These are phyloP conservation scores for Lasiodiplodia citricola DNA, from an alignment of 2,329 filamentous ascomycete species.

Conservation along the genomic window DNA sequence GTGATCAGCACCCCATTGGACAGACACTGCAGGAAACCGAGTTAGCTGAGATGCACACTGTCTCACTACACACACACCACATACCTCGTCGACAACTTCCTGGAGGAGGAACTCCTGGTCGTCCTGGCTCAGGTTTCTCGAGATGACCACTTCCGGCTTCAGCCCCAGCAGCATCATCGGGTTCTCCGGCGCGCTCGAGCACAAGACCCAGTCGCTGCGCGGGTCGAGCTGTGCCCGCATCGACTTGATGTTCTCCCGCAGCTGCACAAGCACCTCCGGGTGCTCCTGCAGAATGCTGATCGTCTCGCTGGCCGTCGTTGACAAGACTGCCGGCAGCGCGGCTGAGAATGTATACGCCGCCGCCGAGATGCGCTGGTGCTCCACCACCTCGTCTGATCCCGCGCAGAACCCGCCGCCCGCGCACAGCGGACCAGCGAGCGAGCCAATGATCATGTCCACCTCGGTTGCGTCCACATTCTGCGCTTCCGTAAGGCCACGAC, in stretches of 20 bases:
- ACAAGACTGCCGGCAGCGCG: slow-evolving; percentile 88
- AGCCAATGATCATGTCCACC: slow-evolving; percentile 97
- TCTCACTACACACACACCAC: slow-evolving; percentile 36
- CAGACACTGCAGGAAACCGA: slow-evolving; percentile 63
- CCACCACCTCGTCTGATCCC: slow-evolving; percentile 86
- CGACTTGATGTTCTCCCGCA: slow-evolving; percentile 83
- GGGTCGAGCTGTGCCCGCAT: slow-evolving; percentile 90
- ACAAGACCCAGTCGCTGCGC: slow-evolving; percentile 88
- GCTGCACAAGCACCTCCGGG: slow-evolving; percentile 77
- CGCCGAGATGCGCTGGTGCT: slow-evolving; percentile 93
- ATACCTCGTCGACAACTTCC: slow-evolving; percentile 95
- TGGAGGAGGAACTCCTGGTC: slow-evolving; percentile 87
- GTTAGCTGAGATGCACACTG: slow-evolving; percentile 29
- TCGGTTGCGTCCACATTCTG: slow-evolving; percentile 94
- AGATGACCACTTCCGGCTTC: slow-evolving; percentile 79
- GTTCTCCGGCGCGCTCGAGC: slow-evolving; percentile 81
- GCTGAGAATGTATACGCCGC: slow-evolving; percentile 95
- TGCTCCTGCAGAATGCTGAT: slow-evolving; percentile 84
- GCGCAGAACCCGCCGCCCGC: slow-evolving; percentile 96
- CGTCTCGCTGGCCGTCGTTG: slow-evolving; percentile 94
- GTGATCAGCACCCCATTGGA: slow-evolving; percentile 90
- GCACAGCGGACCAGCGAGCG: slow-evolving; percentile 85
- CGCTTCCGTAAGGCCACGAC: slow-evolving; percentile 90
- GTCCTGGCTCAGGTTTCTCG: slow-evolving; percentile 68
- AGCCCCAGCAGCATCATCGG: slow-evolving; percentile 83